Evolutionary conservation across 1,139 yeast species (phyloP), one percentile per base, ranked within the genome.

Genomic region (Arxiozyma slooffiae): DNA sequence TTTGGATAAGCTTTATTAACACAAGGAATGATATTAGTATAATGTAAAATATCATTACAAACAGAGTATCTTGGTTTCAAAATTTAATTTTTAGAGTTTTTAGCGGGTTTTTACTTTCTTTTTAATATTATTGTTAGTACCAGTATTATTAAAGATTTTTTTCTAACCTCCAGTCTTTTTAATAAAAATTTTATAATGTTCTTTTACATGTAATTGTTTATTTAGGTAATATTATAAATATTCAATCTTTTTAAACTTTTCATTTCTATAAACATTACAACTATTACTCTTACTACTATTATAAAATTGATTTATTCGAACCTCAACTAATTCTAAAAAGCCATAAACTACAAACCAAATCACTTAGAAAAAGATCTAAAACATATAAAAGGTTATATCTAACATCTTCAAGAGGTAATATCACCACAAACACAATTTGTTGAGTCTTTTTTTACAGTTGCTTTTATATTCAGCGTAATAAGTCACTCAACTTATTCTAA

Each of bases 1-100:
- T n/a, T 81, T 56, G 81, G 78, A 71, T 96, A 88, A 57, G 81
- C 81, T 20, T 79, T 81, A 60, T 85, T 85, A 64, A 88, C 96
- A 67, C 96, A 88, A 0, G 95, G 96, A 67, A 88, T 82, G 96
- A 88, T 88, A 57, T 86, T 87, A 14, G 96, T 96, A 69, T 82
- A n/a, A n/a, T n/a, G 85, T 1, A 95, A 85, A 0, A 85, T 89
- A 55, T 87, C 79, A 59, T 85, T 87, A 65, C 96, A 88, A 68
- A 83, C 79, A 67, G 96, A 88, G 66, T 87, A 88, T 49, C 81
- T 21, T 16, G 34, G 41, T 26, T 44, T 38, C 8, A 5, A 14
- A 40, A 7, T 23, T 16, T 21, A 7, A 7, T 22, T 23, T 14
- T 21, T 7, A 21, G 42, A 5, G 18, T 21, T 34, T 17, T 23